Evolutionary conservation across 208 protist species (phyloP).

Genomic region (Leishmania guyanensis): DNA sequence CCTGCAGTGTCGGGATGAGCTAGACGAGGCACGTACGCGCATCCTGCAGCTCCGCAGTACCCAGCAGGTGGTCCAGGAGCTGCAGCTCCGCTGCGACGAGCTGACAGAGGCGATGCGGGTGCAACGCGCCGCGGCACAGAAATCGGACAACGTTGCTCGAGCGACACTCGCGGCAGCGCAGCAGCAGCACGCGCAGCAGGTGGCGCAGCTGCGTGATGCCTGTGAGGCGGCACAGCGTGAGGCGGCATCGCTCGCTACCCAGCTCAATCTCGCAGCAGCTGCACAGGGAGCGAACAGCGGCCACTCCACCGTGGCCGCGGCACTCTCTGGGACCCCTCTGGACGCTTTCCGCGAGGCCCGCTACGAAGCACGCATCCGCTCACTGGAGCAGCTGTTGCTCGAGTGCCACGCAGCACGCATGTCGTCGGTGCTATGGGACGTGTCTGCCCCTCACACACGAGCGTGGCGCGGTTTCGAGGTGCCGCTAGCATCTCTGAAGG

Average conservation of each 20-base stretch:
- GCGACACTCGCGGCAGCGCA: background rate
- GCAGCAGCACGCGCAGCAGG: constrained; percentile 5
- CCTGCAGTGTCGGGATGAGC: constrained; percentile 20
- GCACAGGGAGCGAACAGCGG: background rate
- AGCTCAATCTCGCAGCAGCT: background rate
- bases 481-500: background rate
- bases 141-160: constrained; percentile 3
- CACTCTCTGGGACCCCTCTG: background rate
- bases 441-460: background rate
- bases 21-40: constrained; percentile 24
- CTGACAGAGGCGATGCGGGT: constrained; percentile 9
- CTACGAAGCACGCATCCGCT: constrained; percentile 15
- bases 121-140: constrained; percentile 10
- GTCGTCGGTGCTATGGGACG: background rate
- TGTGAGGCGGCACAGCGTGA: constrained; percentile 17
- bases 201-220: constrained; percentile 11
- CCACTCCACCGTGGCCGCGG: background rate
- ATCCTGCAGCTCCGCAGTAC: constrained; percentile 23
- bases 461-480: background rate
- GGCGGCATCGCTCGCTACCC: background rate
- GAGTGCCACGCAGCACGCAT: constrained; percentile 7
- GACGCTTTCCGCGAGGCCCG: constrained; percentile 6
- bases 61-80: constrained; percentile 25
- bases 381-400: constrained; percentile 21
- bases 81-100: constrained; percentile 29